phyloP scores from a whole-genome alignment of 495 filamentous ascomycete genomes.

The Aspergillus sparsus region DNA sequence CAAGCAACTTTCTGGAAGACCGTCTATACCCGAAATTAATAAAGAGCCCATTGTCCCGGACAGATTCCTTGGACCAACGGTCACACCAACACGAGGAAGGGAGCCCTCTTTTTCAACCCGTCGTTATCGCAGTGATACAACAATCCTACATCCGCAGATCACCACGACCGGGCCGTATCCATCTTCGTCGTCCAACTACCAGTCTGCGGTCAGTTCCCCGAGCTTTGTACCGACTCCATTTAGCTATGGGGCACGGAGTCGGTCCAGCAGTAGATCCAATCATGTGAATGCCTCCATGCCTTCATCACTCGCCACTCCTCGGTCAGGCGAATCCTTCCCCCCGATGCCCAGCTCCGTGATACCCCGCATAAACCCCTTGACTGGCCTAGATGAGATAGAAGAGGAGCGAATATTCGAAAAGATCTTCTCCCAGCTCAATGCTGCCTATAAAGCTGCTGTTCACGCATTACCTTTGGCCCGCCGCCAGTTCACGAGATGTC shows the following conservation, averaged over 20 bases:
- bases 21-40: slow-evolving; percentile 27
- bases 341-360: slow-evolving; percentile 49
- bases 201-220: slow-evolving; percentile 38
- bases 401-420: slow-evolving; percentile 78
- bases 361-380: slow-evolving; percentile 53
- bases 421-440: slow-evolving; percentile 71
- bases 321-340: slow-evolving; percentile 77
- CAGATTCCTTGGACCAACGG: slow-evolving; percentile 49
- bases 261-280: slow-evolving; percentile 54
- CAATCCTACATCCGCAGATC: slow-evolving; percentile 58
- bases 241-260: slow-evolving; percentile 42
- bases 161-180: slow-evolving; percentile 30
- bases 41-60: slow-evolving; percentile 29
- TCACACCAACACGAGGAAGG: slow-evolving; percentile 57
- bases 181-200: slow-evolving; percentile 26
- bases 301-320: slow-evolving; percentile 62
- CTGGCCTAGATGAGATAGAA: slow-evolving; percentile 63
- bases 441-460: slow-evolving; percentile 65
- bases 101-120: slow-evolving; percentile 51
- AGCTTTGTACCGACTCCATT: slow-evolving; percentile 38
- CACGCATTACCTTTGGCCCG: slow-evolving; percentile 65
- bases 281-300: slow-evolving; percentile 49
- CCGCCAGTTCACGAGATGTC: slow-evolving; percentile 56
- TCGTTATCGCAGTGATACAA: slow-evolving; percentile 62
- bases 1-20: slow-evolving; percentile 32